Percentiles rank a stretch among this genome's conserved stretches.
Conservation (phyloP, 192 early-diverging fungal species). For the Tieghemiomyces parasiticus region DNA sequence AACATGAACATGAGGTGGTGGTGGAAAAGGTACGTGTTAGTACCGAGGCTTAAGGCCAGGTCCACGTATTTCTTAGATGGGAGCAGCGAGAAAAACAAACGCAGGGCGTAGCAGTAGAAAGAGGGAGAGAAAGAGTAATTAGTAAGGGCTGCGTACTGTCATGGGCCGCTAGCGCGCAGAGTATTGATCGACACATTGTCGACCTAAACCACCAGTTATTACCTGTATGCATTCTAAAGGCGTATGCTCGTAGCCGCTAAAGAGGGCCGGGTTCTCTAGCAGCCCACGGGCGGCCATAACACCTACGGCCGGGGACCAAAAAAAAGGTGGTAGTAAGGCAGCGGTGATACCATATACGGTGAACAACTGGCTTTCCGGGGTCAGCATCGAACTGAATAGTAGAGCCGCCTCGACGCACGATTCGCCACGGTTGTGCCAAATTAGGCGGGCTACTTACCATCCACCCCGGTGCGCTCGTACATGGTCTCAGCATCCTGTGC, state of each 20-base stretch:
- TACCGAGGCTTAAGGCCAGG: conserved; percentile 58
- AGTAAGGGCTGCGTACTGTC: no score
- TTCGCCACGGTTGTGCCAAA: neutral
- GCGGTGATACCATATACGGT: neutral
- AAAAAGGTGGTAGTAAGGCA: conserved; percentile 5
- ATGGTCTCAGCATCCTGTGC: conserved; percentile 56
- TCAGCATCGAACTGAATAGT: no score
- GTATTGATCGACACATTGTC: no score
- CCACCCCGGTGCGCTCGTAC: conserved; percentile 57
- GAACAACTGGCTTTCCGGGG: no score
- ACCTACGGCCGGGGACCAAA: conserved; percentile 21
- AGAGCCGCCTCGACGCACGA: neutral
- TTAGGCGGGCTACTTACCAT: conserved; percentile 40
- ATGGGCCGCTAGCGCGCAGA: no score
- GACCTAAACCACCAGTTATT: no score
- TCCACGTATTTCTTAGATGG: conserved; percentile 52
- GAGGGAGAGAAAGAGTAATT: no score
- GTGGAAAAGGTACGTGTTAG: conserved; percentile 72
- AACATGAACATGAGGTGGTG: conserved; percentile 97
- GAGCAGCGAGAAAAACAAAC: no score
- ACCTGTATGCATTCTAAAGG: conserved; percentile 66
- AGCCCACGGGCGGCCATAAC: conserved; percentile 90
- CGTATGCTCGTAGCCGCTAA: conserved; percentile 63
- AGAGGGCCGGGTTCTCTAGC: conserved; percentile 85
- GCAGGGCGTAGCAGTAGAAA: no score